A percentile compares a stretch with the other conserved stretches of the same genome.
phyloP scores from a whole-genome alignment of 1,139 yeast genomes.

The Suhomyces maxii region DNA sequence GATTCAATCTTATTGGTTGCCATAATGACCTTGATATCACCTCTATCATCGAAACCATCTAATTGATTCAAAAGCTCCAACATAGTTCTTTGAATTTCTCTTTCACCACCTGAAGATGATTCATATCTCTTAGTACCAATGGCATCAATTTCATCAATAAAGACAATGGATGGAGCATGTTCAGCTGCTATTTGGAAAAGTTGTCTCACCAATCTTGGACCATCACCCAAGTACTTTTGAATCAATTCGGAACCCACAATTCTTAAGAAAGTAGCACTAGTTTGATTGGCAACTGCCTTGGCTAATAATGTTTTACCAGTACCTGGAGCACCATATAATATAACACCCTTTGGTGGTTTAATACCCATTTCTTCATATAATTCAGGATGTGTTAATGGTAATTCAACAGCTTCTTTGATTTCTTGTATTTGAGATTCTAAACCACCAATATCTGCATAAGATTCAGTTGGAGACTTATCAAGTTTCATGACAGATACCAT shows the following conservation, averaged over 20 bases:
- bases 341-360: constrained; percentile 98
- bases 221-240: constrained; percentile 97
- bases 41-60: constrained; percentile 98
- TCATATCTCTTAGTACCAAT: constrained; percentile 98
- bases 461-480: constrained; percentile 95
- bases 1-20: constrained; percentile 97
- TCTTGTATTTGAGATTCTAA: constrained; percentile 95
- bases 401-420: constrained; percentile 95
- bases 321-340: constrained; percentile 98
- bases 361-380: constrained; percentile 99
- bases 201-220: constrained; percentile 93
- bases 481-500: constrained; percentile 97
- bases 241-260: constrained; percentile 97
- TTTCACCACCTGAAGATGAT: constrained; percentile 94
- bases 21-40: constrained; percentile 98
- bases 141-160: constrained; percentile 98
- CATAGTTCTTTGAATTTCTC: constrained; percentile 98
- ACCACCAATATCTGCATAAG: constrained; percentile 98
- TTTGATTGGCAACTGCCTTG: constrained; percentile 97
- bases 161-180: constrained; percentile 95
- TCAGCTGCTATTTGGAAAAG: constrained; percentile 97
- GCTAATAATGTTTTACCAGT: constrained; percentile 97
- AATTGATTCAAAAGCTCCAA: constrained; percentile 93
- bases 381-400: constrained; percentile 97
- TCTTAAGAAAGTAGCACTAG: constrained; percentile 93